Evolutionary conservation across 2,329 filamentous ascomycete species (phyloP).

Genomic region (Thyridium curvatum): DNA sequence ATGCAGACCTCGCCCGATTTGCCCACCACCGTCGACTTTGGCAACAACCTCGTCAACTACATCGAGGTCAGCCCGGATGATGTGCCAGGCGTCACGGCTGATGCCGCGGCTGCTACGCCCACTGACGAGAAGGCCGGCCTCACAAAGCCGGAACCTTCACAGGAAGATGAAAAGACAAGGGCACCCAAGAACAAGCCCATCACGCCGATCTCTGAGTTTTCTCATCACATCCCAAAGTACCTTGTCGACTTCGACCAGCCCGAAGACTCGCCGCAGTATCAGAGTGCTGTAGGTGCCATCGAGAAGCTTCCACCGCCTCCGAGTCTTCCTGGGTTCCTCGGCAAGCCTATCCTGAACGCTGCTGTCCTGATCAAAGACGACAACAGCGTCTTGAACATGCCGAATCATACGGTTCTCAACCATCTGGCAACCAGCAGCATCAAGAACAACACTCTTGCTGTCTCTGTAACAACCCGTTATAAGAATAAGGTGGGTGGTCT

Average conservation of each 20-base stretch:
- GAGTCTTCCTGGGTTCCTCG: constrained; percentile 80
- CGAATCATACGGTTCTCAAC: constrained; percentile 94
- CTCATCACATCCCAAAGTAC: constrained; percentile 72
- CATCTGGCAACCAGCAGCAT: constrained; percentile 97
- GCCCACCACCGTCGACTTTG: constrained; percentile 94
- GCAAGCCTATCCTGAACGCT: constrained; percentile 90
- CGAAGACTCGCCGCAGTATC: constrained; percentile 70
- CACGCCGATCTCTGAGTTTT: constrained; percentile 55
- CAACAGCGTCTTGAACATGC: constrained; percentile 93
- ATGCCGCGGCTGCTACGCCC: constrained; percentile 18
- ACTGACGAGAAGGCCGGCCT: constrained; percentile 20
- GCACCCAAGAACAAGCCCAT: constrained; percentile 48
- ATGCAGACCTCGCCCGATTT: constrained; percentile 85
- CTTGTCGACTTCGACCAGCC: constrained; percentile 80
- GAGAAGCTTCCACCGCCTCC: constrained; percentile 79
- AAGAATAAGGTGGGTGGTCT: constrained; percentile 70
- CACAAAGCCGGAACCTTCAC: constrained; percentile 23
- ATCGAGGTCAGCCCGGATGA: constrained; percentile 85
- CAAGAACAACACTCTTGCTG: constrained; percentile 90
- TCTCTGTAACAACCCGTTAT: constrained; percentile 95
- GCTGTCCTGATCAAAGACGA: constrained; percentile 93
- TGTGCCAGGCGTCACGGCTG: constrained; percentile 31
- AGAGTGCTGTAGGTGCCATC: constrained; percentile 67
- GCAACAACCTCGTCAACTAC: constrained; percentile 97
- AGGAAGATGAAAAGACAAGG: constrained; percentile 33